These are phyloP conservation scores for Euphorbia peplus DNA, from an alignment of 345 rosid genomes.

Conservation along the genomic window DNA sequence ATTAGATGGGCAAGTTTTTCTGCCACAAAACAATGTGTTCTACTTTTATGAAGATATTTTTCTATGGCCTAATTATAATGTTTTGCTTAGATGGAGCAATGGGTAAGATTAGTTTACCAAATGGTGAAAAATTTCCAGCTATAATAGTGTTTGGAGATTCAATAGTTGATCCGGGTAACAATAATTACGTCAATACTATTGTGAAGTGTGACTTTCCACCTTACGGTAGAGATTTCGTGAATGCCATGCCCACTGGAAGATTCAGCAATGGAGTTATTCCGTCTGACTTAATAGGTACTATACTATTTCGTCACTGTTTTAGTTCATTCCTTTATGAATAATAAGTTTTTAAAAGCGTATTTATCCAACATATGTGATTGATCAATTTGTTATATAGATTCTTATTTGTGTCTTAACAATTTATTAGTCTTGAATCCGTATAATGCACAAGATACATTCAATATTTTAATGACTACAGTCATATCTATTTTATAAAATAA, in stretches of 20 bases:
- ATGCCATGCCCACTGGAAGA: constrained; percentile 48
- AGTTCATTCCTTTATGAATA: too few relatives aligned
- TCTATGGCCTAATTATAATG: neutral
- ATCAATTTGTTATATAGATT: too few relatives aligned
- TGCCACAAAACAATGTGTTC: too few relatives aligned
- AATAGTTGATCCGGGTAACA: constrained; percentile 62
- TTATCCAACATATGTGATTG: too few relatives aligned
- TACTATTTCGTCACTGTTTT: neutral
- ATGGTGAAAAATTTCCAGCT: constrained; percentile 27
- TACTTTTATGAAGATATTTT: too few relatives aligned
- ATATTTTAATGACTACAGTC: too few relatives aligned
- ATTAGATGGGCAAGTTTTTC: too few relatives aligned
- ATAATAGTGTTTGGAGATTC: constrained; percentile 58
- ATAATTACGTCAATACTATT: constrained; percentile 36
- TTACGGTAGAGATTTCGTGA: constrained; percentile 54
- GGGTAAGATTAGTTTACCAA: neutral
- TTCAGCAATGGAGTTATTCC: constrained; percentile 48
- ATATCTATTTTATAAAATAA: too few relatives aligned
- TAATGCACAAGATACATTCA: too few relatives aligned
- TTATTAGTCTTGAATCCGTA: too few relatives aligned
- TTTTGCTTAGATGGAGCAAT: neutral
- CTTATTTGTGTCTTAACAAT: too few relatives aligned
- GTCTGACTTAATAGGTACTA: constrained; percentile 38
- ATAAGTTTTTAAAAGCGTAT: too few relatives aligned
- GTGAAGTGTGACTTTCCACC: constrained; percentile 48